Base-by-base conservation (phyloP, 176 grass and related monocot species). In the Eleusine coracana region DNA sequence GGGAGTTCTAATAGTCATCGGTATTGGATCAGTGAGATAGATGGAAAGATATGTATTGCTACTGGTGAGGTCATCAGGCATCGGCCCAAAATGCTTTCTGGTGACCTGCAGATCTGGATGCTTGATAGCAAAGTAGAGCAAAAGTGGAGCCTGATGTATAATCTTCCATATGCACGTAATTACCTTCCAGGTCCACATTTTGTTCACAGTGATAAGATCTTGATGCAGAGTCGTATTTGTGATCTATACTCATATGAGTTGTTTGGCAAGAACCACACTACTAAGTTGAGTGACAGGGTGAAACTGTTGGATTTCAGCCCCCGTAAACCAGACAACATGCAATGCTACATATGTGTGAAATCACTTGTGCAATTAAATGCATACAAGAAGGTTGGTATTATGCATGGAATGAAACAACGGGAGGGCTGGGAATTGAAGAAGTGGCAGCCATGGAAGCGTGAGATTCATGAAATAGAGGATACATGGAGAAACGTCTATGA, bases 341-440 rank as follows among this genome's bases (percentile, higher is more conserved):
- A 70, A 66, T 83, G 36, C 66, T 78, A 55, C 50, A 21, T 70
- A 28, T 66, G 7, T 52, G 80, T 83, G 56, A 82, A 72, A 36
- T 82, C 80, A 61, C 79, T 87, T 82, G 86, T 82, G 23, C 42
- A 44, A 13, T 82, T 87, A 58, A 79, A 71, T 63, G 65, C 31
- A 40, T 82, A 82, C 44, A 82, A 63, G 27, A 81, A 81, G 41
- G 79, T 56, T 41, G n/a, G 42, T 63, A 42, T 82, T 7, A 73
- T 82, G 31, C 73, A 15, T 42, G 60, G 6, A 56, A 42, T 42
- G 3, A 87, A 76, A 42, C 63, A 17, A 15, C n/a, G 16, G 42
- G 78, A 81, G 7, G 85, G 78, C 28, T 81, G 85, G 85, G 52
- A 61, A 49, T 76, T 82, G 71, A 87, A 80, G 70, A 80, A 76